Evolutionary conservation across 176 grass and related monocot species (phyloP).

Genomic region (Dactylis glomerata): DNA sequence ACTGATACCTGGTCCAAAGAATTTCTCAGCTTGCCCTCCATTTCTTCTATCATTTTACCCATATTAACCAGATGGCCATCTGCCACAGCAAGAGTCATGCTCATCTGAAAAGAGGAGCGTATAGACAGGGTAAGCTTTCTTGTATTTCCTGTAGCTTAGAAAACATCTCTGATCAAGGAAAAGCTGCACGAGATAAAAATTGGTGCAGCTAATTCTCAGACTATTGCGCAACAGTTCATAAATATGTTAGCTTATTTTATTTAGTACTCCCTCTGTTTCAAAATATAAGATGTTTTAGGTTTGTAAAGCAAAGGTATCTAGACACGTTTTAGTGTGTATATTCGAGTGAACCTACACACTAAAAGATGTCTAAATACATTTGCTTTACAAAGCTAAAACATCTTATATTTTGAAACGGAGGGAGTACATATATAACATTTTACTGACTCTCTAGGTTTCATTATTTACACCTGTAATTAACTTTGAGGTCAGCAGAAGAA

Average conservation of each 20-base stretch:
- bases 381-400: no score
- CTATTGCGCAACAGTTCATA: not conserved
- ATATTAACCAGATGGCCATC: slow-evolving; percentile 97
- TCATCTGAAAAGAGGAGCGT: slow-evolving; percentile 60
- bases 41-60: slow-evolving; percentile 99
- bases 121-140: not conserved
- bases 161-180: slow-evolving; percentile 4
- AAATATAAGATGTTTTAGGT: no score
- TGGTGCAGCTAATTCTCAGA: not conserved
- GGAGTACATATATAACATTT: not conserved
- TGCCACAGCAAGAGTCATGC: slow-evolving; percentile 66
- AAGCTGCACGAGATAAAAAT: not conserved
- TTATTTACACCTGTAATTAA: not conserved
- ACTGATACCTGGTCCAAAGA: slow-evolving; percentile 78
- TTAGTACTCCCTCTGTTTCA: no score
- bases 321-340: no score
- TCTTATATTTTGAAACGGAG: no score
- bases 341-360: no score
- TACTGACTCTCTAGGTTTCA: not conserved
- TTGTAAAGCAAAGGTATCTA: no score
- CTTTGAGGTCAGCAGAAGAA: not conserved
- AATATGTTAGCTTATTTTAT: not conserved
- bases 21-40: slow-evolving; percentile 97
- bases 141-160: not conserved
- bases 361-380: no score